A percentile compares a stretch with the other conserved stretches of the same genome.
phyloP scores from a whole-genome alignment of 257 asterid species.

The Apocynum venetum region DNA sequence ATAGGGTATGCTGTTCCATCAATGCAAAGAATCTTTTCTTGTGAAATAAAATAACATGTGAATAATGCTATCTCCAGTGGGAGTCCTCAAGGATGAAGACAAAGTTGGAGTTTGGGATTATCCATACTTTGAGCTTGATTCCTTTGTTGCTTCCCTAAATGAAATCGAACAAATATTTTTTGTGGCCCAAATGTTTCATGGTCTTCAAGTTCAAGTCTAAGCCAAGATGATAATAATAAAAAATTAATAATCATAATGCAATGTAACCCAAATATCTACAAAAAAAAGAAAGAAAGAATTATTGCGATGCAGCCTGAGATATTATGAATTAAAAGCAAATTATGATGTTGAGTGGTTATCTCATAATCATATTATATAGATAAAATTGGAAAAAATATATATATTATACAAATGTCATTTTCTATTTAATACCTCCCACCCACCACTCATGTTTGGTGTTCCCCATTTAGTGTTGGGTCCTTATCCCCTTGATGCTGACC shows the following conservation, averaged over 20 bases:
- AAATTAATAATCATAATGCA: too few species aligned
- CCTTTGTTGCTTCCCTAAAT: neutral
- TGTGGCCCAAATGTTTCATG: too few species aligned
- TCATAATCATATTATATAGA: neutral
- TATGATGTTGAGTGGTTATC: neutral
- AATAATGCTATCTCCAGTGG: too few species aligned
- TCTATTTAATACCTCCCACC: slow-evolving; percentile 27
- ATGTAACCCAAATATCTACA: neutral
- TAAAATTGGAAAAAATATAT: neutral
- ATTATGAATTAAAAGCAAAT: neutral
- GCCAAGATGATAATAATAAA: too few species aligned
- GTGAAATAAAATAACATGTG: too few species aligned
- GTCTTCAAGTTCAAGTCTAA: too few species aligned
- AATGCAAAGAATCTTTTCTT: too few species aligned
- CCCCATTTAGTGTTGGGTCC: slow-evolving; percentile 23
- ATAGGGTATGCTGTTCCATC: too few species aligned
- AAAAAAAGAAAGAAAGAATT: neutral
- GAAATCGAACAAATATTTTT: neutral
- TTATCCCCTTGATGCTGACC: slow-evolving; percentile 22
- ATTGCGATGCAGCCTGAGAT: neutral
- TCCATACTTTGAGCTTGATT: neutral
- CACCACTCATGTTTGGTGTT: slow-evolving; percentile 20
- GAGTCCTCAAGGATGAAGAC: too few species aligned
- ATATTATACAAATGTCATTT: slow-evolving; percentile 5
- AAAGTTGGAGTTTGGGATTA: too few species aligned